Evolutionary conservation across 1,139 yeast species (phyloP).

Genomic region (Wickerhamiella infanticola): DNA sequence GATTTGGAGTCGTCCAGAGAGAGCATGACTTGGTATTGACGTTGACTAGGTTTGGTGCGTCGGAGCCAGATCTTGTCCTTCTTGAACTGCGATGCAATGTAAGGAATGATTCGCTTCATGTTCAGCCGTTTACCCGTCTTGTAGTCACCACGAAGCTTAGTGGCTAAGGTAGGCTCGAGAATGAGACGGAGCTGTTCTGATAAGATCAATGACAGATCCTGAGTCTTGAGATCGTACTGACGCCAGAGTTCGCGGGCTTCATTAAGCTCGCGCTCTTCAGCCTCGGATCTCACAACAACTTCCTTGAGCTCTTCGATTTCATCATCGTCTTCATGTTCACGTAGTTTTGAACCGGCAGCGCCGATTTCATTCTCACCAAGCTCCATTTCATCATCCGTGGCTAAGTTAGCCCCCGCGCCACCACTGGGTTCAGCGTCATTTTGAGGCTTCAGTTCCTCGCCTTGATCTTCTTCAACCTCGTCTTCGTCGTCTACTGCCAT

Average conservation of each 20-base stretch:
- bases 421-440: slow-evolving; percentile 11
- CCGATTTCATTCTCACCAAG: background rate
- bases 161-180: slow-evolving; percentile 88
- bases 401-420: slow-evolving; percentile 18
- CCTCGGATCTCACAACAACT: slow-evolving; percentile 18
- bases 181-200: slow-evolving; percentile 89
- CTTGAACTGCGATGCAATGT: slow-evolving; percentile 93
- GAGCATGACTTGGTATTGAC: slow-evolving; percentile 95
- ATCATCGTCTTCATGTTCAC: slow-evolving; percentile 23
- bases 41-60: slow-evolving; percentile 91
- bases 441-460: slow-evolving; percentile 18
- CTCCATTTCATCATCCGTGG: slow-evolving; percentile 11
- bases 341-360: slow-evolving; percentile 7
- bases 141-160: slow-evolving; percentile 88
- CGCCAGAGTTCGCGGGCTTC: slow-evolving; percentile 72
- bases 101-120: slow-evolving; percentile 95
- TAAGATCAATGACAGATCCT: slow-evolving; percentile 70
- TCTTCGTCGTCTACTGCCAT: slow-evolving; percentile 52
- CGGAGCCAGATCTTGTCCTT: slow-evolving; percentile 98
- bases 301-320: slow-evolving; percentile 14
- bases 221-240: slow-evolving; percentile 65
- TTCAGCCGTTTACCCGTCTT: slow-evolving; percentile 94
- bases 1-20: slow-evolving; percentile 96
- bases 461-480: slow-evolving; percentile 14
- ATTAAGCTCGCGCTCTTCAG: slow-evolving; percentile 25